A percentile compares a stretch with the other conserved stretches of the same genome.
Evolutionary conservation across 108 stramenopile genomes (phyloP).

Genomic region (Stephanodiscus minutulus): DNA sequence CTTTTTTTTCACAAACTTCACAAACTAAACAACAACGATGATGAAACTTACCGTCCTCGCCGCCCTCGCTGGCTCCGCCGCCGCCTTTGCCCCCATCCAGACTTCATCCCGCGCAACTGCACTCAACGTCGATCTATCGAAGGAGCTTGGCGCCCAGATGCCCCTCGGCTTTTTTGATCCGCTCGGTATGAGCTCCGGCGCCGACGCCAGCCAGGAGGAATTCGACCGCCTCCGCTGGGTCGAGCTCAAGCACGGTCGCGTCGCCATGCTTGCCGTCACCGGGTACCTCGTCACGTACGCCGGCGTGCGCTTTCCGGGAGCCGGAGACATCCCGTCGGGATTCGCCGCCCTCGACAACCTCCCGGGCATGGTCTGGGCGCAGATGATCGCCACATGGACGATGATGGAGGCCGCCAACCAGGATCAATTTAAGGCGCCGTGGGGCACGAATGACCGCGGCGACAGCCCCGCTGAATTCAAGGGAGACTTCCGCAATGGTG

Average conservation of each 20-base stretch:
- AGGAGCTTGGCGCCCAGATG: constrained; percentile 83
- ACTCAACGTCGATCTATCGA: constrained; percentile 59
- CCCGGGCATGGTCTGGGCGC: constrained; percentile 56
- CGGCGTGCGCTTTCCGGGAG: constrained; percentile 79
- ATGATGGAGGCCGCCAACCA: constrained; percentile 49
- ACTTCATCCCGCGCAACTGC: constrained; percentile 30
- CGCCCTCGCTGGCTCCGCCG: constrained; percentile 55
- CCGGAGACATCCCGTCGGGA: constrained; percentile 72
- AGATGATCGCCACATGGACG: constrained; percentile 64
- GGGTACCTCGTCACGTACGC: constrained; percentile 77
- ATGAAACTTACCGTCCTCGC: constrained; percentile 62
- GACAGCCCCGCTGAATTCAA: constrained; percentile 55
- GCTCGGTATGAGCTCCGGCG: constrained; percentile 61
- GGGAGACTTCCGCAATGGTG: constrained; percentile 82
- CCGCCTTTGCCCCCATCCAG: constrained; percentile 26
- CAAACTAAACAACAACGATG: too few relatives aligned
- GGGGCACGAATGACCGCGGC: constrained; percentile 21
- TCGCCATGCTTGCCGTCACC: constrained; percentile 61
- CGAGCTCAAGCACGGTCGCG: constrained; percentile 63
- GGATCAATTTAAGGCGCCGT: constrained; percentile 17
- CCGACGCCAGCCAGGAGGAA: constrained; percentile 59
- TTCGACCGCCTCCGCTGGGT: constrained; percentile 65
- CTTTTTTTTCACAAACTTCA: too few relatives aligned
- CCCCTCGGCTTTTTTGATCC: constrained; percentile 62
- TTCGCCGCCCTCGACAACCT: constrained; percentile 60